phyloP scores from a whole-genome alignment of 805 yeast genomes.

The Spathaspora hagerdaliae region DNA sequence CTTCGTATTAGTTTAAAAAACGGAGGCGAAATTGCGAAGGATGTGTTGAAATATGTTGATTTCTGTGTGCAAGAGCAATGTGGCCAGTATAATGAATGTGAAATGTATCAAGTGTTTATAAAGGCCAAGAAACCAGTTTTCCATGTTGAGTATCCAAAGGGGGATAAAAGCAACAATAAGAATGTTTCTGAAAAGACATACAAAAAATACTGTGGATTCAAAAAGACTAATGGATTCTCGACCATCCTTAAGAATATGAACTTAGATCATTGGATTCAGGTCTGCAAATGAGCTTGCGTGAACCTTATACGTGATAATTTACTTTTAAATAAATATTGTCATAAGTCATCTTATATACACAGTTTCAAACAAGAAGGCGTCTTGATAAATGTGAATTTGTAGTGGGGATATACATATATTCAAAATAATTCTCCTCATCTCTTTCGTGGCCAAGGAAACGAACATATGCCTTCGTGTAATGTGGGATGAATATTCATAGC shows the following conservation, averaged over 20 bases:
- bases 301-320: too few relatives aligned
- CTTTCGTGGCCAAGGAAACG: too few relatives aligned
- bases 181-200: slow-evolving; percentile 2
- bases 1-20: slow-evolving; percentile 23
- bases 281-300: background rate
- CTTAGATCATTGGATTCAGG: slow-evolving; percentile 16
- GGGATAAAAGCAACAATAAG: slow-evolving; percentile 9
- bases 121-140: slow-evolving; percentile 16
- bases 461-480: too few relatives aligned
- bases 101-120: slow-evolving; percentile 10
- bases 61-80: slow-evolving; percentile 26
- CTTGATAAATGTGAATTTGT: too few relatives aligned
- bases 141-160: slow-evolving; percentile 24
- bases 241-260: slow-evolving; percentile 19
- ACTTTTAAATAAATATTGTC: too few relatives aligned
- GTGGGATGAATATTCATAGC: too few relatives aligned
- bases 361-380: too few relatives aligned
- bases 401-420: too few relatives aligned
- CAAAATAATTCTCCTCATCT: too few relatives aligned
- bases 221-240: slow-evolving; percentile 11
- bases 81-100: slow-evolving; percentile 21
- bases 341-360: too few relatives aligned
- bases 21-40: slow-evolving; percentile 15
- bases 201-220: slow-evolving; percentile 8
- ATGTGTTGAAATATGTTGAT: slow-evolving; percentile 14